Base-by-base conservation (phyloP, 83 land plant species). In the Picea mariana region DNA sequence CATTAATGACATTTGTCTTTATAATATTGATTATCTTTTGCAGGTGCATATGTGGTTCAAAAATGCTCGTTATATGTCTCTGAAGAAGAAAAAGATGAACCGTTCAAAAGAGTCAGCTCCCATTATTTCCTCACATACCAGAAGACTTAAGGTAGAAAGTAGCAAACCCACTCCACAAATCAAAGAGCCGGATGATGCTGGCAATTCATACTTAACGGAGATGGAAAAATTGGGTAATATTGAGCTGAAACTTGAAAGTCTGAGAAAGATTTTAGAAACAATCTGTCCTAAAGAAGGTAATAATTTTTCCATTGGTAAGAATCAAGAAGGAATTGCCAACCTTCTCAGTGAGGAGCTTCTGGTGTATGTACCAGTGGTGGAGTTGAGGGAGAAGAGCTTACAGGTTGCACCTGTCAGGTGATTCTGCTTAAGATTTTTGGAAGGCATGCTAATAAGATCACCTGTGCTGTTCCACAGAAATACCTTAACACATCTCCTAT, bases 1-100 rank as follows among this genome's bases (percentile, higher is more conserved):
- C 77, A 8, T 47, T 49, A 49, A 44, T 9, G 12, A 4, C 24
- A 21, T 8, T 73, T 42, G 21, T 73, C 47, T 44, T 73, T 73
- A 21, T 47, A 44, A 12, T 15, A 9, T 73, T 73, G 77, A 18
- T 73, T 44, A 44, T 44, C 21, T 73, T 18, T 59, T 83, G 23
- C 89, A 92, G 94, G 90, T 92, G 15, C 86, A 79, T 84, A 92
- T 88, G 84, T 92, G 94, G 94, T 92, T 92, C 82, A 92, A 89
- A 80, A 92, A 92, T 84, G 89, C 94, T 8, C 84, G 94, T 18
- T 92, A 92, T 71, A 52, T 82, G n/a, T 87, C 94, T 47, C 87
- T 92, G 38, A 92, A 83, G 87, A 75, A 59, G 21, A 88, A 90
- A 87, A 92, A 92, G 89, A 92, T 90, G 75, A 86, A 40, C 16